A percentile compares a stretch with the other conserved stretches of the same genome.
These are phyloP conservation scores for Arthrobotrys megalospora DNA, from an alignment of 2,329 filamentous ascomycete species.

Conservation along the genomic window DNA sequence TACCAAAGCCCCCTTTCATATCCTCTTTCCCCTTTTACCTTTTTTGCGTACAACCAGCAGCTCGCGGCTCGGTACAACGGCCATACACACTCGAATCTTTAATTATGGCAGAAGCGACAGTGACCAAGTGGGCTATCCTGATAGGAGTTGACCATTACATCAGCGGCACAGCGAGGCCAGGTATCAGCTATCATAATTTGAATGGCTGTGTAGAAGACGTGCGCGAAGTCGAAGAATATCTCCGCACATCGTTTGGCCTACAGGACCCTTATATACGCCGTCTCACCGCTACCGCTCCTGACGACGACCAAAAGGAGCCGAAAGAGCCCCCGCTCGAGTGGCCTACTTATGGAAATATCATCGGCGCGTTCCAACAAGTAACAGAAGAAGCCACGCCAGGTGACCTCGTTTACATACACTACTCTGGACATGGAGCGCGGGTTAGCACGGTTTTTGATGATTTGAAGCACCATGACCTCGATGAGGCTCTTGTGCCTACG, in stretches of 20 bases:
- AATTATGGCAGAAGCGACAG: neutral
- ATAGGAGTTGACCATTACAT: slow-evolving; percentile 50
- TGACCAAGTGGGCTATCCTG: slow-evolving; percentile 24
- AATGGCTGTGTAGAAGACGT: slow-evolving; percentile 26
- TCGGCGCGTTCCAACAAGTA: slow-evolving; percentile 36
- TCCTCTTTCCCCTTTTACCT: too few species aligned
- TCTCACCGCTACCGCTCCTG: neutral
- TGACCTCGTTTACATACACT: slow-evolving; percentile 63
- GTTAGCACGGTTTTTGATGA: slow-evolving; percentile 32
- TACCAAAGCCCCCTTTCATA: too few species aligned
- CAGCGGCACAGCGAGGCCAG: slow-evolving; percentile 13
- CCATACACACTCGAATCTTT: too few species aligned
- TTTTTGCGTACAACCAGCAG: too few species aligned
- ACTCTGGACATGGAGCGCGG: slow-evolving; percentile 61
- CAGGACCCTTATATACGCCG: slow-evolving; percentile 6
- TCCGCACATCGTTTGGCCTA: neutral
- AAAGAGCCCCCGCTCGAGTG: slow-evolving; percentile 29
- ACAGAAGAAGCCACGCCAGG: slow-evolving; percentile 41
- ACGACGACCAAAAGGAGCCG: slow-evolving; percentile 4
- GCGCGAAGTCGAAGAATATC: neutral
- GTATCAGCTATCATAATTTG: slow-evolving; percentile 16
- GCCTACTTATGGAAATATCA: slow-evolving; percentile 62
- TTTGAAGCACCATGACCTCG: slow-evolving; percentile 35
- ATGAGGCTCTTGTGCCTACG: slow-evolving; percentile 46
- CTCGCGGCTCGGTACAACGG: too few species aligned